Evolutionary conservation across 495 filamentous ascomycete species (phyloP), one percentile per base, ranked within the genome.

Genomic region (Pseudoneurospora amorphoporcata): DNA sequence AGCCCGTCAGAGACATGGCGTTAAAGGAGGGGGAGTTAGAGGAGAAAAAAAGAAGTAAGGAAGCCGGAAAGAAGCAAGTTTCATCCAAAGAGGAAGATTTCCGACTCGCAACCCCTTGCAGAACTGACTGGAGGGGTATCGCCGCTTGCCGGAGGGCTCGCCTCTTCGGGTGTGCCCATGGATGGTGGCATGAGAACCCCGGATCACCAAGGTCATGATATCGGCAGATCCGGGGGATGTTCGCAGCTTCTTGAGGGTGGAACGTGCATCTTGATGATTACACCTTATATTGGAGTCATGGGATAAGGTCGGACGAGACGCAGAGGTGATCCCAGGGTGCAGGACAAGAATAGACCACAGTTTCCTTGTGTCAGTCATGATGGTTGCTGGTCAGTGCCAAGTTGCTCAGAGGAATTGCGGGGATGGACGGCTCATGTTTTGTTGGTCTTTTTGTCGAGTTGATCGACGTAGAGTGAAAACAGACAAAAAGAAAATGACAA

Each of bases 131-230:
- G 47, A 58, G 47, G 19, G 47, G 53, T 19, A 61, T 61, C 53
- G 23, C 23, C 19, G 53, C 53, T 32, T 61, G 53, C 10, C 23
- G 53, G 53, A 16, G 12, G 14, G 53, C 12, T 4, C 23, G 23
- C 23, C 23, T 61, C 12, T 61, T 61, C 23, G 53, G 12, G 53
- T 61, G 53, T 61, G 5, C 23, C 53, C 53, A 37, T 32, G 40
- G 68, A 71, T 71, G 45, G 68, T 41, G 53, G 72, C 72, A 71
- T 43, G 72, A 70, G n/a, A 41, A 37, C 41, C 39, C 39, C 72
- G 17, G 72, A 61, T 23, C 23, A 39, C 3, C 68, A 42, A 41
- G 39, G 68, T 61, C 53, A 61, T 61, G 53, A 61, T 61, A 61
- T 16, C 23, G 10, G 53, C 53, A 61, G 53, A 61, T 61, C 53